Conservation (phyloP, 202 grass and related monocot genomes). For the Dendrocalamus latiflorus region DNA sequence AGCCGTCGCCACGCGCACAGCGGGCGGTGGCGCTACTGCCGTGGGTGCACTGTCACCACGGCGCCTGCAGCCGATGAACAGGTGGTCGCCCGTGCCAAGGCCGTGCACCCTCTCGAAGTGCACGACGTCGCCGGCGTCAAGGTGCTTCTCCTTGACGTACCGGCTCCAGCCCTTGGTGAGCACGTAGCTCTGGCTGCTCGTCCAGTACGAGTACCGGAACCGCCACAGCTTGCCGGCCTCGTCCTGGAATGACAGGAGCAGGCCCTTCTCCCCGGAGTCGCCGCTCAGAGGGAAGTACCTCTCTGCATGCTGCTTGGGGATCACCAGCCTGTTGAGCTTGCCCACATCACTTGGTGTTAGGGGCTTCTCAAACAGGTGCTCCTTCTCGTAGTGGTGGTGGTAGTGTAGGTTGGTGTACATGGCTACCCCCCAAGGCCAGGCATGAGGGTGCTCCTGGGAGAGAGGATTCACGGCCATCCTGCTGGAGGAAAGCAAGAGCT, state of each 20-base stretch:
- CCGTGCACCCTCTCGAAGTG: conserved; percentile 63
- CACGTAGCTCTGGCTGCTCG: conserved; percentile 97
- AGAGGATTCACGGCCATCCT: conserved; percentile 64
- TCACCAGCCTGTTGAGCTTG: conserved; percentile 86
- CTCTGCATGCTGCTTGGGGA: conserved; percentile 91
- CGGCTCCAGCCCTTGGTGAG: conserved; percentile 95
- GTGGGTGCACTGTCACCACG: conserved; percentile 17
- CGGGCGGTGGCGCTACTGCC: conserved; percentile 8
- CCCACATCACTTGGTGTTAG: conserved; percentile 87
- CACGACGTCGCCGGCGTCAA: conserved; percentile 71
- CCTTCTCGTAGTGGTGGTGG: conserved; percentile 57
- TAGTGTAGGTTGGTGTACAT: conserved; percentile 52
- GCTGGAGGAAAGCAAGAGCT: conserved; percentile 17
- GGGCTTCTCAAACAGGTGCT: conserved; percentile 84
- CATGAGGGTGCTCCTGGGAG: conserved; percentile 48
- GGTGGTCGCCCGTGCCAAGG: conserved; percentile 44
- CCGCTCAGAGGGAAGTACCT: conserved; percentile 68
- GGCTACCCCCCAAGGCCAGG: conserved; percentile 68
- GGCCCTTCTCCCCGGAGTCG: conserved; percentile 64
- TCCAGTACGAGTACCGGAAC: conserved; percentile 97
- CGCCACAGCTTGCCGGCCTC: conserved; percentile 74
- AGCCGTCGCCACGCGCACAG: neutral
- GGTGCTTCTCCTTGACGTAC: conserved; percentile 93
- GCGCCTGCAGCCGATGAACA: conserved; percentile 69
- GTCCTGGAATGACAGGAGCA: conserved; percentile 78